Conservation (phyloP, 148 eudicot species). For the Amaranthus cruentus region DNA sequence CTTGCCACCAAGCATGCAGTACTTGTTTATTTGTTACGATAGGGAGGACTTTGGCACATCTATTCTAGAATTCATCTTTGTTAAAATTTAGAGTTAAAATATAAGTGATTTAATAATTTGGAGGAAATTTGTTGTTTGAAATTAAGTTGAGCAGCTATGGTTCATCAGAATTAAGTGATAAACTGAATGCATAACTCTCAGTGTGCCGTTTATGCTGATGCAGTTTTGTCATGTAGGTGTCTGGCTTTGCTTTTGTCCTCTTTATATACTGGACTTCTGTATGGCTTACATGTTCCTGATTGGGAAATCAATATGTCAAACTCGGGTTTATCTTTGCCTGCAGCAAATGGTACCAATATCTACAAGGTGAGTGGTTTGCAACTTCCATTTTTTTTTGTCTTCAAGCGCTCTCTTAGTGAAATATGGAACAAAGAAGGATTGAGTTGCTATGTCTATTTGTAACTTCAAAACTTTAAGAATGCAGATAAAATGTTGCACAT, state of each 20-base stretch:
- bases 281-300: constrained; percentile 77
- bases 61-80: too few species aligned
- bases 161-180: neutral
- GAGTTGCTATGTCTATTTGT: neutral
- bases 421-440: neutral
- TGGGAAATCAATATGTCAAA: constrained; percentile 54
- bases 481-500: neutral
- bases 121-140: neutral
- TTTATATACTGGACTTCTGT: constrained; percentile 49
- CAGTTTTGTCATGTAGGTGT: constrained; percentile 39
- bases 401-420: neutral
- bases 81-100: too few species aligned
- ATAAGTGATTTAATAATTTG: neutral
- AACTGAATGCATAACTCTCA: neutral
- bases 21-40: too few species aligned
- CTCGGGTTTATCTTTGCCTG: constrained; percentile 26
- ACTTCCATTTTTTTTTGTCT: neutral
- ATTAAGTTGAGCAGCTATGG: neutral
- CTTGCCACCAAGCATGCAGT: too few species aligned
- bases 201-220: constrained; percentile 10
- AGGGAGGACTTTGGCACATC: too few species aligned
- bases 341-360: constrained; percentile 34
- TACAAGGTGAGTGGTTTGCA: constrained; percentile 34
- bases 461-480: neutral
- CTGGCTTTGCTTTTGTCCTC: constrained; percentile 35